Conservation (phyloP, 23 red algal genomes). For the Gracilaria caudata region DNA sequence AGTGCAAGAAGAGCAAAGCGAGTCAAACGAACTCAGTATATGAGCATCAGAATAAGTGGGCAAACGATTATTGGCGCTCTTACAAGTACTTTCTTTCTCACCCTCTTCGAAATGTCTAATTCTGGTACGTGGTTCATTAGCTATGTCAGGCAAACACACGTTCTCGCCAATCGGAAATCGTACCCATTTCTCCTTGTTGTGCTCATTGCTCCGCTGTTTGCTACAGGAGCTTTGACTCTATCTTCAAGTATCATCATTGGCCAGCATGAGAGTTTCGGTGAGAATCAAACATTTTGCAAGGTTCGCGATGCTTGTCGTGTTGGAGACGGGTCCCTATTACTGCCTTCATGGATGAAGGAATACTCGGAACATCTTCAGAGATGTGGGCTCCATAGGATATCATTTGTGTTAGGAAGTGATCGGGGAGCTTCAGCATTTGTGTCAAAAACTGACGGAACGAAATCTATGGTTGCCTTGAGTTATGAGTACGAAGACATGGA, state of each 20-base stretch:
- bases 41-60: too few relatives aligned
- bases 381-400: constrained; percentile 45
- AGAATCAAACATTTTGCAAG: constrained; percentile 43
- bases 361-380: constrained; percentile 24
- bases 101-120: not conserved
- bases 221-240: not conserved
- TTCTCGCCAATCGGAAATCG: not conserved
- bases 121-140: not conserved
- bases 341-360: constrained; percentile 71
- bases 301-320: constrained; percentile 60
- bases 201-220: not conserved
- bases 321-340: constrained; percentile 59
- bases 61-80: not conserved
- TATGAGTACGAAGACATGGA: constrained; percentile 45
- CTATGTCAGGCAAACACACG: not conserved
- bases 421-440: not conserved
- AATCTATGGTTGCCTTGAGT: constrained; percentile 38
- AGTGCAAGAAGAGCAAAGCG: too few relatives aligned
- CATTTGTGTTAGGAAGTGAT: constrained; percentile 2
- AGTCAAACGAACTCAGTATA: too few relatives aligned
- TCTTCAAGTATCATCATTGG: not conserved
- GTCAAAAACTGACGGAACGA: not conserved
- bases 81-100: not conserved
- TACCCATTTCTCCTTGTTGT: not conserved
- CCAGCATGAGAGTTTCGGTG: constrained; percentile 3